These are phyloP conservation scores for Mycena haematopus DNA, from an alignment of 768 basidiomycete genomes.

Conservation along the genomic window DNA sequence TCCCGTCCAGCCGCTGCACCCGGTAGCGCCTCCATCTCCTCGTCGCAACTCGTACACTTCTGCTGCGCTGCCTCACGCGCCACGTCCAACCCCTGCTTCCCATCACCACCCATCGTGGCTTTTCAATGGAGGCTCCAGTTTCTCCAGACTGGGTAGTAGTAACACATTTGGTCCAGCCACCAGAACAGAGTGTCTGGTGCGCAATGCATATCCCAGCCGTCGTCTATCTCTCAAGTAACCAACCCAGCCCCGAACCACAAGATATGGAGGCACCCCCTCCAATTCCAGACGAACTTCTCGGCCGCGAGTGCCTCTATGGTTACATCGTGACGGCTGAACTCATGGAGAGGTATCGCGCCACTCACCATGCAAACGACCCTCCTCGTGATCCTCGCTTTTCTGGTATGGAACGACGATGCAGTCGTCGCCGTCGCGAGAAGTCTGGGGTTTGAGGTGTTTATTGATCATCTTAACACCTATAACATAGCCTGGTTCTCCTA, in stretches of 20 bases:
- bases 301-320: conserved; percentile 12
- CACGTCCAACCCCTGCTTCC: too few relatives aligned
- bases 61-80: too few relatives aligned
- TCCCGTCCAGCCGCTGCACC: too few relatives aligned
- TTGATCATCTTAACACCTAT: neutral
- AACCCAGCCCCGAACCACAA: conserved; percentile 6
- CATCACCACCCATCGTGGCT: neutral
- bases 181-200: neutral
- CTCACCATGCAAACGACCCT: neutral
- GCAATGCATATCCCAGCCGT: conserved; percentile 6
- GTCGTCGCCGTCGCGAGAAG: neutral
- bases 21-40: too few relatives aligned
- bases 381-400: neutral
- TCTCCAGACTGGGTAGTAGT: conserved; percentile 2
- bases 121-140: neutral
- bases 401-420: neutral
- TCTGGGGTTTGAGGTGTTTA: neutral
- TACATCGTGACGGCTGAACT: neutral
- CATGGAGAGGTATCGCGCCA: conserved; percentile 1
- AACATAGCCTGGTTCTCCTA: conserved; percentile 10
- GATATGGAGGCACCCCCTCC: conserved; percentile 1
- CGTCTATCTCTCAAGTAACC: conserved; percentile 5
- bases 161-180: conserved; percentile 3
- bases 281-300: neutral
- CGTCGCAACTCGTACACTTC: too few relatives aligned